Base-by-base conservation (phyloP, 352 stramenopile genomes). In the Lagenidium sp. region DNA sequence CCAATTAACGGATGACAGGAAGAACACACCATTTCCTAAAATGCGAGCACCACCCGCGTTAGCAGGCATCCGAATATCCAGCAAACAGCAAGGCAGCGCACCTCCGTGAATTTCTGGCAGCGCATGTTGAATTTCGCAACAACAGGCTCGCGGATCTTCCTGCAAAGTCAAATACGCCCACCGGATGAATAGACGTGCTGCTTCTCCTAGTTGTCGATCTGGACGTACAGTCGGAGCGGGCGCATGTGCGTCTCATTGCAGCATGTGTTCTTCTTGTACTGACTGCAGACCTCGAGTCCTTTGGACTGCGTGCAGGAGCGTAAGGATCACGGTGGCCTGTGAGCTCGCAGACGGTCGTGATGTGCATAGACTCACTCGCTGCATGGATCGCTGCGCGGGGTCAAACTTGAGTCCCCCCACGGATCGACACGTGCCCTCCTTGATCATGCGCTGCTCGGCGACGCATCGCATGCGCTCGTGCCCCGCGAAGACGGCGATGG, bases 221-320 rank as follows among this genome's bases (percentile, higher is more conserved):
- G n/a, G 10, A 68, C 67, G 44, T 61, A 88, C 76, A 85, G 49
- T 25, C 74, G 69, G 18, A 92, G 55, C 43, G 74, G 40, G 29
- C 80, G 54, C 13, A 47, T 53, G 49, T 92, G 80, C n/a, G 65
- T 79, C 50, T 60, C 67, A 36, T 88, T 82, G 49, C 80, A 92
- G 64, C 80, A 88, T 48, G 77, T 89, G 60, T 75, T 88, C 46
- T 81, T 71, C 28, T 53, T 53, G 57, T 92, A 92, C 48, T 92
- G 85, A 55, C 57, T 78, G 54, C 79, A 91, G 11, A 89, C 68
- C 25, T 91, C 74, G 41, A 91, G 60, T 1, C 65, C 61, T 23
- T 81, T 75, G 20, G 40, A 72, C 76, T 84, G 36, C 25, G 21
- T 41, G 11, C 8, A 46, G 13, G 30, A 24, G 21, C 21, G 4